Evolutionary conservation across 805 yeast genomes (phyloP).

Genomic region (Brettanomyces naardenensis): DNA sequence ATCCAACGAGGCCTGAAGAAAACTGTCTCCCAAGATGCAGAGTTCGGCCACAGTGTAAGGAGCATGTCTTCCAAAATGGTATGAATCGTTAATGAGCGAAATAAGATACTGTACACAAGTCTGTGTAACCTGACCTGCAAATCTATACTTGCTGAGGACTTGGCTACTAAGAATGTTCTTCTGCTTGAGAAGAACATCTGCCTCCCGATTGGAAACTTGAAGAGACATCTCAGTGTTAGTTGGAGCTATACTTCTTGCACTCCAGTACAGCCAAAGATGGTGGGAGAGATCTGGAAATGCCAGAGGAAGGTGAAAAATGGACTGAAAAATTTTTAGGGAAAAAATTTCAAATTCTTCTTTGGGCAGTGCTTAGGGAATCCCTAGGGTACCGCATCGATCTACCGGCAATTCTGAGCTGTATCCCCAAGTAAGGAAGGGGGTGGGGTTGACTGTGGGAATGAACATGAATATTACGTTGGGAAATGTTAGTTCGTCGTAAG

Average conservation of each 20-base stretch:
- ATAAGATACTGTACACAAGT: conserved; percentile 64
- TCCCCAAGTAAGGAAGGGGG: too few species aligned
- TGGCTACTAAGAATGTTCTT: conserved; percentile 57
- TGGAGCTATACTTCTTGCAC: background rate
- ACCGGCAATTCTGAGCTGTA: too few species aligned
- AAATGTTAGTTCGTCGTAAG: too few species aligned
- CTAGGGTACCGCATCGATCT: too few species aligned
- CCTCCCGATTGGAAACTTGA: conserved; percentile 68
- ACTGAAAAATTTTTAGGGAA: too few species aligned
- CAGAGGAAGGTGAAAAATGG: too few species aligned
- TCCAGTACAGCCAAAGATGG: too few species aligned
- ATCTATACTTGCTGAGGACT: conserved; percentile 73
- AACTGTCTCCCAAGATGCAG: conserved; percentile 77
- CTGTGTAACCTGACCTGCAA: conserved; percentile 85
- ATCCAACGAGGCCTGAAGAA: conserved; percentile 50
- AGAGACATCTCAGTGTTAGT: conserved; percentile 60
- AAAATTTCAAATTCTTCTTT: too few species aligned
- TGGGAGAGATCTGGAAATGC: too few species aligned
- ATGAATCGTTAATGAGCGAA: conserved; percentile 61
- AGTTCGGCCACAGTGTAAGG: conserved; percentile 57
- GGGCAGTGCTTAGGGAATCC: too few species aligned
- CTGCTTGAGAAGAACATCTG: conserved; percentile 61
- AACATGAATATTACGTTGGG: too few species aligned
- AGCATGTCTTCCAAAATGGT: conserved; percentile 48
- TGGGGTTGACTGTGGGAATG: too few species aligned